Conservation (phyloP, 2,329 filamentous ascomycete species). For the Ceratocystis diversiconidia region DNA sequence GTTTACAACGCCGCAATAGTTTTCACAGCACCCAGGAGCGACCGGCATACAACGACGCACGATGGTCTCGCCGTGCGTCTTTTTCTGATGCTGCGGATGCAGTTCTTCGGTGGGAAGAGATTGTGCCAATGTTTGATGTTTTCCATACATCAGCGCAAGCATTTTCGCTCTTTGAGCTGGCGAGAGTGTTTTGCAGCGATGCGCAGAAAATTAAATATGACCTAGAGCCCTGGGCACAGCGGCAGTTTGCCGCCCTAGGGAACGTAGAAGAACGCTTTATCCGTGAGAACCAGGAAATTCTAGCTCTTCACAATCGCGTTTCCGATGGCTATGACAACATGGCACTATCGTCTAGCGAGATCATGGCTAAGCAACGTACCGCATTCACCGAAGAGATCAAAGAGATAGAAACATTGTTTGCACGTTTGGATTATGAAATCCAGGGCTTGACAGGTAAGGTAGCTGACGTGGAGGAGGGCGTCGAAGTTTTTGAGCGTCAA, state of each 20-base stretch:
- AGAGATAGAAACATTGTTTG: conserved; percentile 66
- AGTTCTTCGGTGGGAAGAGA: conserved; percentile 51
- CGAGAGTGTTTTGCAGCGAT: conserved; percentile 38
- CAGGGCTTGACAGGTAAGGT: conserved; percentile 65
- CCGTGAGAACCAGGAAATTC: conserved; percentile 50
- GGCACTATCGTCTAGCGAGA: conserved; percentile 51
- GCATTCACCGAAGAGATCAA: conserved; percentile 57
- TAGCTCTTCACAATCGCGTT: conserved; percentile 53
- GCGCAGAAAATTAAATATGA: conserved; percentile 38
- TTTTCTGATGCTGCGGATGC: conserved; percentile 64
- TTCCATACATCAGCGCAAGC: conserved; percentile 11
- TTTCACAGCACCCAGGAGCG: conserved; percentile 26
- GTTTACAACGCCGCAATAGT: conserved; percentile 48
- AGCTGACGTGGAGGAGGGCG: conserved; percentile 72
- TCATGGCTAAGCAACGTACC: conserved; percentile 54
- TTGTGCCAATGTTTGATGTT: conserved; percentile 31
- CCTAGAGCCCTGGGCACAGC: conserved; percentile 47
- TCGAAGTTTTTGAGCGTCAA: conserved; percentile 65
- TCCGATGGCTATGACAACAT: conserved; percentile 56
- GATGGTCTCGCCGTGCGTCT: conserved; percentile 58
- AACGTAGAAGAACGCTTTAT: conserved; percentile 47
- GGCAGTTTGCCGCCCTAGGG: conserved; percentile 42
- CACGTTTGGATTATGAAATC: conserved; percentile 87
- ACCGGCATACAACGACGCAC: conserved; percentile 37
- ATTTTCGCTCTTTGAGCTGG: conserved; percentile 29